Base-by-base conservation (phyloP, 106 monocot genomes). In the Triglochin maritima region DNA sequence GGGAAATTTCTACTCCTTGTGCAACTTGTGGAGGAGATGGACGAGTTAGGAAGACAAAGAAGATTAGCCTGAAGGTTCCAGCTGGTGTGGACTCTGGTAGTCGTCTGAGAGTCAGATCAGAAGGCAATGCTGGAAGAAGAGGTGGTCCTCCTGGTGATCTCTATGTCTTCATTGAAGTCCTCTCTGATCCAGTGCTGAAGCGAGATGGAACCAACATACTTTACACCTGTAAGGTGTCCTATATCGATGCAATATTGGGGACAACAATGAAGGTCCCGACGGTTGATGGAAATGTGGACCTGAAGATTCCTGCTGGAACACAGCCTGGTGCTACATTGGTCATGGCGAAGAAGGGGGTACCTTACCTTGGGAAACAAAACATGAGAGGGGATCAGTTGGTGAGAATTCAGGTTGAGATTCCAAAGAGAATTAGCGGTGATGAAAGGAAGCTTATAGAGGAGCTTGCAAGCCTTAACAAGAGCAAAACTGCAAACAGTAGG, bases 341-440 rank as follows among this genome's bases (percentile, higher is more conserved):
- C 57, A 95, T 95, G 94, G 80, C 94, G 0, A 95, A 95, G 75
- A 95, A 87, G 52, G 94, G 94, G 8, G 94, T 90, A 5, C 94
- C 87, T 0, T 83, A 75, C 52, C 81, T 87, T 16, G 94, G 94
- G 13, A 95, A 95, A 75, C 17, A 84, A 6, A 90, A 85, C 29
- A 52, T 77, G 17, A 83, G 90, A 17, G 94, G 94, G 1, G 94
- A 95, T 71, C 87, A 95, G 74, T 55, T 95, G 65, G 94, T 95
- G 11, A 77, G 82, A 7, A 90, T 95, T 9, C 94, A 95, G 79
- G 94, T 95, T 4, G 94, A 95, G 70, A 95, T 95, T 71, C 94
- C 94, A 6, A 95, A 95, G 74, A 73, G 89, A 71, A 64, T 90
- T 64, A 85, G 81, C 44, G 77, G 74, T n/a, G 94, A 95, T 14